Conservation (phyloP, 441 rosid species). For the Adansonia madagascariensis region DNA sequence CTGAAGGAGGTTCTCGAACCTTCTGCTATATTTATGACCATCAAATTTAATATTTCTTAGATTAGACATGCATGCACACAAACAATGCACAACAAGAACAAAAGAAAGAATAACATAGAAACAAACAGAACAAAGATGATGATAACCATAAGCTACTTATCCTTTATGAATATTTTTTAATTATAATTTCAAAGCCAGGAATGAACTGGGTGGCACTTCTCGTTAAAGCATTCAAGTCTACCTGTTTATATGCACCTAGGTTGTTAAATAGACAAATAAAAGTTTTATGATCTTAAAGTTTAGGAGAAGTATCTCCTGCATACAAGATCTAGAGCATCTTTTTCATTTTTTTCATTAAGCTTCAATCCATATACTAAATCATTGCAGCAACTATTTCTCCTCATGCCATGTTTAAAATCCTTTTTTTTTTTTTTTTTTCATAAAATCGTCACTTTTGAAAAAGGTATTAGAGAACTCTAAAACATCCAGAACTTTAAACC, state of each 20-base stretch:
- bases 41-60: slow-evolving; percentile 29
- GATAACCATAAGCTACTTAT: not conserved
- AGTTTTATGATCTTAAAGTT: not conserved
- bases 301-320: not conserved
- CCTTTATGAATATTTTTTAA: not conserved
- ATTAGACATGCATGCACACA: too few relatives aligned
- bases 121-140: not conserved
- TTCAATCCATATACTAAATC: not conserved
- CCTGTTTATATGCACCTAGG: not conserved
- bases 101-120: not conserved
- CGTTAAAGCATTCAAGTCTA: not conserved
- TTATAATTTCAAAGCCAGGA: not conserved
- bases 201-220: not conserved
- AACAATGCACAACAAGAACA: slow-evolving; percentile 25
- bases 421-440: too few relatives aligned
- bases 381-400: not conserved
- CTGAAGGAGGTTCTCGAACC: slow-evolving; percentile 24
- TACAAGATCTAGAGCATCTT: not conserved
- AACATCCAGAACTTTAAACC: not conserved
- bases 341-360: not conserved
- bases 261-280: not conserved
- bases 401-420: not conserved
- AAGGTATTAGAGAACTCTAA: not conserved
- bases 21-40: slow-evolving; percentile 25
- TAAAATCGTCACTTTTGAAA: not conserved